Evolutionary conservation across 345 rosid species (phyloP).

Genomic region (Aquilaria yunnanensis): DNA sequence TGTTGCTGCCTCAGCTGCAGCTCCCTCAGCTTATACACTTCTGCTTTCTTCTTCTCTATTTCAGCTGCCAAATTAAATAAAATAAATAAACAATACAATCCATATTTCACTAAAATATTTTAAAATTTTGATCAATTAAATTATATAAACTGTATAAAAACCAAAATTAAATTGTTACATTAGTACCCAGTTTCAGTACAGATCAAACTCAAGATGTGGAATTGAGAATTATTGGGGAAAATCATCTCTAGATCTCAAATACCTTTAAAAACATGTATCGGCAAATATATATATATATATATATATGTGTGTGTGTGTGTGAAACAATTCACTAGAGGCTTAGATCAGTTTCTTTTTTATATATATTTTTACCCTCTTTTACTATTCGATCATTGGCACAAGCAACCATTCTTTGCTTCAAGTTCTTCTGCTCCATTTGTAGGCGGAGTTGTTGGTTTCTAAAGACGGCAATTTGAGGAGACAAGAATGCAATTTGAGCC

Average conservation of each 20-base stretch:
- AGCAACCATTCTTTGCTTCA: conserved; percentile 8
- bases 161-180: too few species aligned
- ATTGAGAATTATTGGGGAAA: too few species aligned
- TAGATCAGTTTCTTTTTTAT: too few species aligned
- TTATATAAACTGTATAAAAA: background rate
- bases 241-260: too few species aligned
- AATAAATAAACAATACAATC: background rate
- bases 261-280: too few species aligned
- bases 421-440: conserved; percentile 10
- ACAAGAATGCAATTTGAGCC: conserved; percentile 15
- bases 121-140: too few species aligned
- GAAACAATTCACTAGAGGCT: background rate
- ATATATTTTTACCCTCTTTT: conserved; percentile 14
- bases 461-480: conserved; percentile 16
- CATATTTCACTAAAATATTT: too few species aligned
- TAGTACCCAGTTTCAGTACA: too few species aligned
- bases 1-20: conserved; percentile 11
- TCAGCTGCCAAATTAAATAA: conserved; percentile 13
- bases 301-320: background rate
- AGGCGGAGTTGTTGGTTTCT: conserved; percentile 1
- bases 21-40: conserved; percentile 17
- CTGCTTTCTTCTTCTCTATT: conserved; percentile 18
- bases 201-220: too few species aligned
- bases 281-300: background rate
- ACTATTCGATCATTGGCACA: background rate